phyloP scores from a whole-genome alignment of 495 filamentous ascomycete genomes.

The Aspergillus indologenus region DNA sequence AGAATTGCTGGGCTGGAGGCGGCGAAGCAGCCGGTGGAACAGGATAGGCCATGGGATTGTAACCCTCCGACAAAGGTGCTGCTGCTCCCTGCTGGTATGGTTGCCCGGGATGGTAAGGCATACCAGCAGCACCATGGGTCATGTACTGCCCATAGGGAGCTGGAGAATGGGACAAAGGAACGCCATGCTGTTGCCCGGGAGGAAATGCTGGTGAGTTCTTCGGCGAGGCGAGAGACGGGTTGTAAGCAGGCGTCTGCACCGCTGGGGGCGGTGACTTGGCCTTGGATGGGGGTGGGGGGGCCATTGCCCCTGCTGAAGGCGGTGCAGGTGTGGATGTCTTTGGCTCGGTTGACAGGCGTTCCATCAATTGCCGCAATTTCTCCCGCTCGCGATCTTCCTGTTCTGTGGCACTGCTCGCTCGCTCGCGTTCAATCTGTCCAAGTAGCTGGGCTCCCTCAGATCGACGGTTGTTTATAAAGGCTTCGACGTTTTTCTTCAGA shows the following conservation, averaged over 20 bases:
- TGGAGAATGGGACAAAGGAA: slow-evolving; percentile 39
- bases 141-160: slow-evolving; percentile 44
- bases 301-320: slow-evolving; percentile 28
- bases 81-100: slow-evolving; percentile 48
- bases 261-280: slow-evolving; percentile 44
- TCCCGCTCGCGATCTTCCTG: slow-evolving; percentile 85
- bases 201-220: slow-evolving; percentile 50
- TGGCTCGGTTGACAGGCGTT: slow-evolving; percentile 82
- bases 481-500: slow-evolving; percentile 93
- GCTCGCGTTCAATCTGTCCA: slow-evolving; percentile 79
- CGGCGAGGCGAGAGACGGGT: slow-evolving; percentile 33
- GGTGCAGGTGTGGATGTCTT: slow-evolving; percentile 43
- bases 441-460: slow-evolving; percentile 89
- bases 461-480: slow-evolving; percentile 90
- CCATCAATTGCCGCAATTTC: slow-evolving; percentile 85
- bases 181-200: slow-evolving; percentile 29
- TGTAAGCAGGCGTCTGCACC: slow-evolving; percentile 40
- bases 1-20: slow-evolving; percentile 44
- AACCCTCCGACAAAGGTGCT: slow-evolving; percentile 45
- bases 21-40: slow-evolving; percentile 47
- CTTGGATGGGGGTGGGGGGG: slow-evolving; percentile 33
- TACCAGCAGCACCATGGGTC: slow-evolving; percentile 20
- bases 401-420: slow-evolving; percentile 60
- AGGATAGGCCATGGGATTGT: slow-evolving; percentile 56
- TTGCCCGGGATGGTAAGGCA: slow-evolving; percentile 33